These are phyloP conservation scores for Morella rubra DNA, from an alignment of 306 rosid species.

Conservation along the genomic window DNA sequence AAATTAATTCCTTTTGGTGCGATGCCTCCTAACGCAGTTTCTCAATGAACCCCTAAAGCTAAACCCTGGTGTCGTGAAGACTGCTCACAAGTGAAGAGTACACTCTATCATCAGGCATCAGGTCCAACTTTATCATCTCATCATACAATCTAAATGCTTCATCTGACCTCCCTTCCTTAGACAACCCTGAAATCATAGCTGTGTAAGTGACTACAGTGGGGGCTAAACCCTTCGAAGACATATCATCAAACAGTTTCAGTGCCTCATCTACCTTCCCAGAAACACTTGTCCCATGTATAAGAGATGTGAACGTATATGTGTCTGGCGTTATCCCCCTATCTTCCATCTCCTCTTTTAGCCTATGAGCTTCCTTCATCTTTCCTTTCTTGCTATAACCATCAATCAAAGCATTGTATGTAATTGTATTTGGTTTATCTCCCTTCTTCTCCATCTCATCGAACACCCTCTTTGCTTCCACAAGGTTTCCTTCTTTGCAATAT, in stretches of 20 bases:
- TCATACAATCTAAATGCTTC: constrained; percentile 75
- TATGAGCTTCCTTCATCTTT: constrained; percentile 58
- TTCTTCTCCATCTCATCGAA: constrained; percentile 56
- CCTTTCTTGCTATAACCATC: constrained; percentile 66
- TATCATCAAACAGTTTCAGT: constrained; percentile 55
- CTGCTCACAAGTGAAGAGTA: constrained; percentile 64
- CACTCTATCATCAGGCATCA: constrained; percentile 74
- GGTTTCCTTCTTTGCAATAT: constrained; percentile 80
- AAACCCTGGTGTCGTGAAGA: constrained; percentile 42
- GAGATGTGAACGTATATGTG: constrained; percentile 66
- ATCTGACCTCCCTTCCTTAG: constrained; percentile 73
- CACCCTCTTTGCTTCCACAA: constrained; percentile 61
- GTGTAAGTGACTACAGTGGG: constrained; percentile 59
- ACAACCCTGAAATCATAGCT: constrained; percentile 69
- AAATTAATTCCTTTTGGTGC: background rate
- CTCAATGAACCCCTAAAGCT: background rate
- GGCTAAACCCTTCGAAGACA: constrained; percentile 50
- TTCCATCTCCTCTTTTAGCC: constrained; percentile 55
- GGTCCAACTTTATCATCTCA: constrained; percentile 61
- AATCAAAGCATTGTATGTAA: constrained; percentile 67
- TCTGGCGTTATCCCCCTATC: constrained; percentile 63
- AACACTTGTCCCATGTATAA: constrained; percentile 72
- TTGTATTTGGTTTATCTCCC: constrained; percentile 53
- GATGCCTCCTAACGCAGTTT: background rate
- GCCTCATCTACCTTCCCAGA: constrained; percentile 65